Evolutionary conservation across 148 eudicot genomes (phyloP).

Genomic region (Persicaria maculosa): DNA sequence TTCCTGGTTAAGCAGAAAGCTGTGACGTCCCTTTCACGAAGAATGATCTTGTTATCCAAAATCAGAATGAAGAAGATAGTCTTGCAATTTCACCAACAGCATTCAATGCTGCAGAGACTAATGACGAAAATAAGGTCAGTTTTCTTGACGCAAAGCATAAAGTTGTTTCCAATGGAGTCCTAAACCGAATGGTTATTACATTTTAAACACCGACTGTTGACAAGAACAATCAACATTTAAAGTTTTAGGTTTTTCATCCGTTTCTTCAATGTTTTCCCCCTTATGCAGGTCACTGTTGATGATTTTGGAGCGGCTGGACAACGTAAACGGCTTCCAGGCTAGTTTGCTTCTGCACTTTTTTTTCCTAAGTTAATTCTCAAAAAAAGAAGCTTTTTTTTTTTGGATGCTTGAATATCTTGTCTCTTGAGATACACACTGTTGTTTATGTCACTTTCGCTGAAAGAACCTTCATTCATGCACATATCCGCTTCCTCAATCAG

Average conservation of each 20-base stretch:
- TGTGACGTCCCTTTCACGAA: slow-evolving; percentile 16
- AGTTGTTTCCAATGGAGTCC: neutral
- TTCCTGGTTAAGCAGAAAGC: slow-evolving; percentile 10
- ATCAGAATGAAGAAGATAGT: slow-evolving; percentile 20
- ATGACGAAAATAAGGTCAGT: slow-evolving; percentile 40
- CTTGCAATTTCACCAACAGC: slow-evolving; percentile 26
- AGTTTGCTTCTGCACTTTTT: slow-evolving; percentile 5
- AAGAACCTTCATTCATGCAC: too few species aligned
- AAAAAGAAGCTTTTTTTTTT: neutral
- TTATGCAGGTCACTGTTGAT: slow-evolving; percentile 38
- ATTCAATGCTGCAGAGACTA: slow-evolving; percentile 33
- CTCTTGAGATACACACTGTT: neutral
- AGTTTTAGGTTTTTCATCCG: neutral
- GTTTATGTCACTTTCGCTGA: neutral
- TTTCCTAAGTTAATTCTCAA: neutral
- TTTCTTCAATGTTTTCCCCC: slow-evolving; percentile 10
- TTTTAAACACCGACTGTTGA: neutral
- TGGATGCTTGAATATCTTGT: neutral
- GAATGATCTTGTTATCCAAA: slow-evolving; percentile 15
- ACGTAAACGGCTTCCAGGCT: slow-evolving; percentile 41
- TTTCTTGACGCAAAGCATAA: neutral
- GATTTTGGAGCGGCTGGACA: slow-evolving; percentile 42
- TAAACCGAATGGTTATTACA: neutral
- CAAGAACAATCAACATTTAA: neutral
- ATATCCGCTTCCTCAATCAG: neutral